Percentiles rank a stretch among this genome's conserved stretches.
These are phyloP conservation scores for Pinus albicaulis DNA, from an alignment of 75 land plant species.

Conservation along the genomic window DNA sequence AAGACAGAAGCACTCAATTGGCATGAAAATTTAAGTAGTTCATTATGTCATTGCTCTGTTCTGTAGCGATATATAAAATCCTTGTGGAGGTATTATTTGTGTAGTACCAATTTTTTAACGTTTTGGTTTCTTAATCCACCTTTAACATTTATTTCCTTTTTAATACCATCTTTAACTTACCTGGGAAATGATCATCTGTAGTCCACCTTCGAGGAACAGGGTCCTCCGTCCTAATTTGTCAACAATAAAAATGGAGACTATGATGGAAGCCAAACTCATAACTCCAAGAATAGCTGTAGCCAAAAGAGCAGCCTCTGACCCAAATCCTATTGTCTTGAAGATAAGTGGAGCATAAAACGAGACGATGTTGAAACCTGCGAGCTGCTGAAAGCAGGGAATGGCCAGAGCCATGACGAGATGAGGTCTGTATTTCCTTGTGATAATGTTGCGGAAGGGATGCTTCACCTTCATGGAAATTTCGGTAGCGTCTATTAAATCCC, in stretches of 20 bases:
- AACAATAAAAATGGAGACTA: constrained; percentile 46
- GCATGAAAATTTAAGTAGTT: too few relatives aligned
- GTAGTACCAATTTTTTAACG: too few relatives aligned
- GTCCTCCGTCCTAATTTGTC: constrained; percentile 38
- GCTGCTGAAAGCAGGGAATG: constrained; percentile 49
- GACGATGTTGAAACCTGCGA: constrained; percentile 56
- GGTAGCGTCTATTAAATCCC: constrained; percentile 58
- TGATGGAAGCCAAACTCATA: constrained; percentile 48
- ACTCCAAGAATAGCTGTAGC: constrained; percentile 55
- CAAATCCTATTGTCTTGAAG: constrained; percentile 53
- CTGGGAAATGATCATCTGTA: constrained; percentile 60
- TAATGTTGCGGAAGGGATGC: constrained; percentile 58
- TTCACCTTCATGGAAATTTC: constrained; percentile 46
- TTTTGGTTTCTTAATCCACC: too few relatives aligned
- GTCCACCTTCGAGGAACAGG: constrained; percentile 56
- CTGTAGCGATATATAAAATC: too few relatives aligned
- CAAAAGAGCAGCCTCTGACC: constrained; percentile 37
- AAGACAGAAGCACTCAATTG: too few relatives aligned
- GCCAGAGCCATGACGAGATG: constrained; percentile 58
- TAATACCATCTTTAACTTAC: too few relatives aligned
- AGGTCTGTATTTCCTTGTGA: constrained; percentile 46
- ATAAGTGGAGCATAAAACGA: constrained; percentile 68
- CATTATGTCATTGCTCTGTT: too few relatives aligned
- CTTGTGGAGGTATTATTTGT: too few relatives aligned
- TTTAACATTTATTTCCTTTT: too few relatives aligned